Evolutionary conservation across 1,139 yeast species (phyloP).

Genomic region (Zygosaccharomyces sapae): DNA sequence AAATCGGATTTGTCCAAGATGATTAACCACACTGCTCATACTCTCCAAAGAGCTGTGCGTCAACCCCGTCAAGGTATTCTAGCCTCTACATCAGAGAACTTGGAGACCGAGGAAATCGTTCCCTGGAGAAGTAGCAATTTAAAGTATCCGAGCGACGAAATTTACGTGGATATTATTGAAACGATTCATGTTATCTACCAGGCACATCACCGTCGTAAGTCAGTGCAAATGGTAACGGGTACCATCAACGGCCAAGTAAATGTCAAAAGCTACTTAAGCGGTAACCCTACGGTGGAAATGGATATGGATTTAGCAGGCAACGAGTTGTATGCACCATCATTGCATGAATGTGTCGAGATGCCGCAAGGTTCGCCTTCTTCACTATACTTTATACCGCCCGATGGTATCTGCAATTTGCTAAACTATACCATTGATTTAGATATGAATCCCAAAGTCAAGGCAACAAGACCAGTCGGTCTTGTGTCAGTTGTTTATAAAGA

Average conservation of each 20-base stretch:
- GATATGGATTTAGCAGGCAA: slow-evolving; percentile 45
- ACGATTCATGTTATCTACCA: slow-evolving; percentile 42
- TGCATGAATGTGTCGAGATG: slow-evolving; percentile 41
- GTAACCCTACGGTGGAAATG: slow-evolving; percentile 67
- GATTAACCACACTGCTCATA: slow-evolving; percentile 40
- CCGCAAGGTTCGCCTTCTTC: background rate
- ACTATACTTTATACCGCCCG: slow-evolving; percentile 74
- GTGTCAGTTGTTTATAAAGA: slow-evolving; percentile 57
- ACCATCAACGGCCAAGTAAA: slow-evolving; percentile 61
- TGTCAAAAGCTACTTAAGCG: slow-evolving; percentile 66
- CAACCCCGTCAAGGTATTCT: slow-evolving; percentile 9
- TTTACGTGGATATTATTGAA: slow-evolving; percentile 75
- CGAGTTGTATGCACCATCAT: slow-evolving; percentile 46
- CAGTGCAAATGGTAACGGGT: slow-evolving; percentile 38
- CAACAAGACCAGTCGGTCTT: slow-evolving; percentile 44
- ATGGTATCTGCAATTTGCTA: slow-evolving; percentile 66
- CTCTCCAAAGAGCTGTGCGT: slow-evolving; percentile 25
- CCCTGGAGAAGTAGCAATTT: slow-evolving; percentile 77
- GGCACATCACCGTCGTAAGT: slow-evolving; percentile 6
- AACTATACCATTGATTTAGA: slow-evolving; percentile 57
- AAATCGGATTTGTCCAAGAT: slow-evolving; percentile 42
- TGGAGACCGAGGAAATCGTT: slow-evolving; percentile 33
- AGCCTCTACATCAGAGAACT: background rate
- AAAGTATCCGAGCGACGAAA: slow-evolving; percentile 68
- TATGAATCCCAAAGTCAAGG: slow-evolving; percentile 23